Evolutionary conservation across 371 early-diverging fungal genomes (phyloP).

Genomic region (Encephalitozoon romaleae): DNA sequence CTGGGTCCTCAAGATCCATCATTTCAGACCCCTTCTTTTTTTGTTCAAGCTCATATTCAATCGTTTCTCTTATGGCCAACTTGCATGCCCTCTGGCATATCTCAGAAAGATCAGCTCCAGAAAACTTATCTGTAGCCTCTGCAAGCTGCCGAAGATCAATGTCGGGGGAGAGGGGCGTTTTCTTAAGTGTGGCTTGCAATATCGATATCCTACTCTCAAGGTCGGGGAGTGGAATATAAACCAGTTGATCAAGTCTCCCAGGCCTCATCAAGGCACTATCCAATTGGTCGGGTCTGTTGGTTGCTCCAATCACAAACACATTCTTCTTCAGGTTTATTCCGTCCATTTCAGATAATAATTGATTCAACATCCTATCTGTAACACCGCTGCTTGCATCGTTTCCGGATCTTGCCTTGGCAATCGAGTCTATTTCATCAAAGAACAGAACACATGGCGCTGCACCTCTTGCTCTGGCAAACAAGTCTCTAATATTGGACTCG

Average conservation of each 20-base stretch:
- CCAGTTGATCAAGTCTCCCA: slow-evolving; percentile 80
- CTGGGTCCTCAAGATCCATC: slow-evolving; percentile 67
- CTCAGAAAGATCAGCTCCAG: slow-evolving; percentile 97
- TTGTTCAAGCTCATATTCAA: slow-evolving; percentile 72
- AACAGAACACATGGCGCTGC: slow-evolving; percentile 99
- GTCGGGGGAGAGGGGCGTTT: slow-evolving; percentile 77
- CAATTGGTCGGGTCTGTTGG: slow-evolving; percentile 86
- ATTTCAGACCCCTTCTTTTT: slow-evolving; percentile 50
- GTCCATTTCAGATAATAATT: slow-evolving; percentile 98
- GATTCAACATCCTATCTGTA: slow-evolving; percentile 89
- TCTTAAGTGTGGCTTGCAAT: slow-evolving; percentile 80
- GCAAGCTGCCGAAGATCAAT: slow-evolving; percentile 79
- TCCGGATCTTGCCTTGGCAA: slow-evolving; percentile 88
- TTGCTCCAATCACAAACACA: slow-evolving; percentile 83
- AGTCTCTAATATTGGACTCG: slow-evolving; percentile 96
- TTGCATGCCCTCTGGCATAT: slow-evolving; percentile 98
- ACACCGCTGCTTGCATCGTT: slow-evolving; percentile 77
- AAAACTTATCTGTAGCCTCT: slow-evolving; percentile 83
- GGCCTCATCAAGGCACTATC: slow-evolving; percentile 85
- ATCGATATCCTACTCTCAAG: slow-evolving; percentile 75
- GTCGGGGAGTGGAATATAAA: slow-evolving; percentile 68
- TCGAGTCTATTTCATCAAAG: slow-evolving; percentile 99
- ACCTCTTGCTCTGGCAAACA: slow-evolving; percentile 97
- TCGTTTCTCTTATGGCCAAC: slow-evolving; percentile 92
- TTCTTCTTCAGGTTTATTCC: slow-evolving; percentile 97